Conservation (phyloP, 192 early-diverging fungal genomes). For the Linnemannia hyalina region DNA sequence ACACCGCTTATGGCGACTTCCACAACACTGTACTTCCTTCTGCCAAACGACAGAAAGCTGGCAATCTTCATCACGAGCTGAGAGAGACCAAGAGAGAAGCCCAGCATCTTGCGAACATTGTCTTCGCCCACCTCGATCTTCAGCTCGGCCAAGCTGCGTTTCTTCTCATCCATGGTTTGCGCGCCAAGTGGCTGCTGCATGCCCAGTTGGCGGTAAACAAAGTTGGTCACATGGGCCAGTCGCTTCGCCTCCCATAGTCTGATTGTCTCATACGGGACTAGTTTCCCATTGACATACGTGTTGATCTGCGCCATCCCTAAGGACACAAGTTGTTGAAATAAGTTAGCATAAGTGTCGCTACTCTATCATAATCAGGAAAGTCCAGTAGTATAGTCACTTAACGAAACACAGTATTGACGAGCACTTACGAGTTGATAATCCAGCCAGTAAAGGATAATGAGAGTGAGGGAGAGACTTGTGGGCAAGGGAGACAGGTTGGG, state of each 20-base stretch:
- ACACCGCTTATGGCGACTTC: conserved; percentile 14
- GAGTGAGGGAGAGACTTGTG: no score
- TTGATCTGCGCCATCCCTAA: conserved; percentile 5
- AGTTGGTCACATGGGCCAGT: conserved; percentile 7
- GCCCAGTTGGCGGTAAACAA: conserved; percentile 8
- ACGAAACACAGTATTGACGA: no score
- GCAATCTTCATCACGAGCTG: not conserved
- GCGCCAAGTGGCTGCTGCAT: not conserved
- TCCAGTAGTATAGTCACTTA: no score
- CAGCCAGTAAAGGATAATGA: no score
- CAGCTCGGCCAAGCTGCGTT: conserved; percentile 6
- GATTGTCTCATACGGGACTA: conserved; percentile 15
- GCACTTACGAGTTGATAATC: no score
- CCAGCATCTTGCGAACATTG: conserved; percentile 11
- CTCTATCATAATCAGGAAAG: not conserved
- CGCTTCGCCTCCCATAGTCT: conserved; percentile 16
- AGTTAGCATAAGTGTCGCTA: not conserved
- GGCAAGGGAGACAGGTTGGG: no score
- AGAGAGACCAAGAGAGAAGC: conserved; percentile 7
- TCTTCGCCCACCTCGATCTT: conserved; percentile 13
- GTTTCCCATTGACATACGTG: conserved; percentile 8
- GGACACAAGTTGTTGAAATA: not conserved
- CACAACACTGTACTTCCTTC: conserved; percentile 9
- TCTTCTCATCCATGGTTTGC: conserved; percentile 9
- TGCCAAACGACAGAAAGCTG: conserved; percentile 17